Base-by-base conservation (phyloP, 495 filamentous ascomycete genomes). In the Aspergillus leporis region DNA sequence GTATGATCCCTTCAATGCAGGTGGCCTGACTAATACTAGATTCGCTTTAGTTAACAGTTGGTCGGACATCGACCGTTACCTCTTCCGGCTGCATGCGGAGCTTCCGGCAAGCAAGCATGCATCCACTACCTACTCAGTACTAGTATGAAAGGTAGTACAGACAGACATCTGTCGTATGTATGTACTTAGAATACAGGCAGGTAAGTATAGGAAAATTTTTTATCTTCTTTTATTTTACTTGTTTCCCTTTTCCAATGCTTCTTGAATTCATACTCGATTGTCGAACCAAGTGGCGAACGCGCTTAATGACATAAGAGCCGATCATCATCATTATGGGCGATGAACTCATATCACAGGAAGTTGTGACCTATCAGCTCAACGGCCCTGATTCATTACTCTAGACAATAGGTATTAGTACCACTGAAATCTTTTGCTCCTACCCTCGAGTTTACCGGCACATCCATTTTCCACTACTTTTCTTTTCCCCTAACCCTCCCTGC, bases 41-140 rank as follows among this genome's bases (percentile, higher is more conserved):
- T 16, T 22, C 40, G 31, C 13, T 38, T 53, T 23, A 12, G 13
- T 5, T 36, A 36, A 12, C 50, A 38, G 9, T 16, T 19, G 16
- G 51, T 21, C 60, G 40, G 46, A 47, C 47, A 49, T 50, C 63
- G 56, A 48, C 54, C 58, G 51, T 70, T 72, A 43, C 67, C 67
- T 57, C 59, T 69, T 64, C 56, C 50, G 66, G 69, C 63, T 22
- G 55, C 67, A 55, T 72, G 66, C 64, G 46, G 56, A 55, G 53
- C 52, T 31, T 62, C 53, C 52, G 34, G 52, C 34, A 28, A 16
- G 31, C 51, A 54, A 52, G 51, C 30, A 63, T 41, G 45, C 40
- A 52, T 60, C 52, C 47, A 61, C 34, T 53, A 22, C 59, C 52
- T 41, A 57, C 53, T 28, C 30, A 10, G 31, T 56, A 61, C 46